A percentile compares a stretch with the other conserved stretches of the same genome.
Conservation (phyloP, 306 rosid genomes). For the Ochetophila trinervis region DNA sequence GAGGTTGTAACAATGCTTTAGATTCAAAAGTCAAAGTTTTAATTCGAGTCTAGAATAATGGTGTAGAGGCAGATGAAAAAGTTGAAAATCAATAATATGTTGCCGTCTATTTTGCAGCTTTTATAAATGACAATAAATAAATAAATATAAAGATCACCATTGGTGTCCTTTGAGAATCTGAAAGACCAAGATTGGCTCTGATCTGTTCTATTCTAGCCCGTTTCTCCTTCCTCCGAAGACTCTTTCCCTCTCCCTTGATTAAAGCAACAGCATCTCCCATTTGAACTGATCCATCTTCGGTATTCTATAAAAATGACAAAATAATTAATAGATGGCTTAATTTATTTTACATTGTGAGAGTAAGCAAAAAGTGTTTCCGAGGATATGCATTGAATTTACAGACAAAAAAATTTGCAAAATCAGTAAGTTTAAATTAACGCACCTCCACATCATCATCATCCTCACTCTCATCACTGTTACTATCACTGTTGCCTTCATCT, state of each 20-base stretch:
- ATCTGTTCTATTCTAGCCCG: slow-evolving; percentile 93
- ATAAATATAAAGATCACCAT: slow-evolving; percentile 33
- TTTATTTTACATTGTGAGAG: background rate
- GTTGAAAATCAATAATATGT: too few relatives aligned
- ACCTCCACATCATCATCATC: slow-evolving; percentile 60
- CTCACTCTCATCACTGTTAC: slow-evolving; percentile 49
- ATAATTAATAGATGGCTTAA: background rate
- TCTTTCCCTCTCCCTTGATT: slow-evolving; percentile 76
- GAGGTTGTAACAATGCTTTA: background rate
- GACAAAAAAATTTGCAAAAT: background rate
- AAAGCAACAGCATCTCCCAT: slow-evolving; percentile 92
- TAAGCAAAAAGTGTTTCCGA: background rate
- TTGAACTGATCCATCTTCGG: slow-evolving; percentile 48
- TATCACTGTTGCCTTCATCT: slow-evolving; percentile 42
- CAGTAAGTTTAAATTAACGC: slow-evolving; percentile 20
- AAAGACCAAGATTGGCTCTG: slow-evolving; percentile 97
- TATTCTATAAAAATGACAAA: slow-evolving; percentile 29
- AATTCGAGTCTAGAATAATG: background rate
- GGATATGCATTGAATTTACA: background rate
- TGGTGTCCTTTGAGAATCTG: slow-evolving; percentile 96
- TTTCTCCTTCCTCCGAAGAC: slow-evolving; percentile 84
- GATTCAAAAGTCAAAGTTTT: background rate
- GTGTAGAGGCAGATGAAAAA: too few relatives aligned
- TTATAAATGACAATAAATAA: too few relatives aligned
- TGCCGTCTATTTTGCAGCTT: too few relatives aligned